phyloP scores from a whole-genome alignment of 768 basidiomycete genomes.

The Lentinula aciculospora region DNA sequence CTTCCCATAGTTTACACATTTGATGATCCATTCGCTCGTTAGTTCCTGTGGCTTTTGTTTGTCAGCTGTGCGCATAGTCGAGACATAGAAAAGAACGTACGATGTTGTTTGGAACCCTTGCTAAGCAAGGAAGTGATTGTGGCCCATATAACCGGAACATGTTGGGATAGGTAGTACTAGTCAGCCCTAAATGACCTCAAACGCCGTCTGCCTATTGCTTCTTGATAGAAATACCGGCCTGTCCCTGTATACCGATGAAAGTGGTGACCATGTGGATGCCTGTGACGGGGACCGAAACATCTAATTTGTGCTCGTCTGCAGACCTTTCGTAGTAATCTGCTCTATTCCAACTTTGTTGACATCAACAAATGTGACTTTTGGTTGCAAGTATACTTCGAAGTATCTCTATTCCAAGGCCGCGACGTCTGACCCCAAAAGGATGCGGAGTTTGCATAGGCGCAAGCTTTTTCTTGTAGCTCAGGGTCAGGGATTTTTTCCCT shows the following conservation, averaged over 20 bases:
- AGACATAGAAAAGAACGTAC: constrained; percentile 1
- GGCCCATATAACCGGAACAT: constrained; percentile 14
- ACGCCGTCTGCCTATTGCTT: constrained; percentile 6
- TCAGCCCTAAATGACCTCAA: constrained; percentile 11
- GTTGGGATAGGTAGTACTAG: constrained; percentile 10
- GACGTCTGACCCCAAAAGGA: constrained; percentile 1
- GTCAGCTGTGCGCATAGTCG: not conserved
- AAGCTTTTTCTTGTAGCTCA: constrained; percentile 2
- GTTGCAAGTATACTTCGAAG: constrained; percentile 2
- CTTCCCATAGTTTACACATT: constrained; percentile 14
- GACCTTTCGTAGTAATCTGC: constrained; percentile 1
- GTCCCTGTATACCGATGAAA: constrained; percentile 1
- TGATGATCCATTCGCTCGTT: constrained; percentile 18
- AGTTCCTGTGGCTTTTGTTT: constrained; percentile 14
- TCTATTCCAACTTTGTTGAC: not conserved
- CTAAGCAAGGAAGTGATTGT: constrained; percentile 11
- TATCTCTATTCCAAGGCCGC: constrained; percentile 4
- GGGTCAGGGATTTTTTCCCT: not conserved
- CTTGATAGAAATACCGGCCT: not conserved
- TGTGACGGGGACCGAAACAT: constrained; percentile 1
- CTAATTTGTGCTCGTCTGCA: not conserved
- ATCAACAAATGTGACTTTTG: constrained; percentile 6
- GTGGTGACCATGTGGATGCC: constrained; percentile 3
- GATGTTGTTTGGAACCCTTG: constrained; percentile 8
- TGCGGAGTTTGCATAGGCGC: constrained; percentile 3